Evolutionary conservation across 164 flowering plant genomes (phyloP).

Genomic region (Echeveria elegans): DNA sequence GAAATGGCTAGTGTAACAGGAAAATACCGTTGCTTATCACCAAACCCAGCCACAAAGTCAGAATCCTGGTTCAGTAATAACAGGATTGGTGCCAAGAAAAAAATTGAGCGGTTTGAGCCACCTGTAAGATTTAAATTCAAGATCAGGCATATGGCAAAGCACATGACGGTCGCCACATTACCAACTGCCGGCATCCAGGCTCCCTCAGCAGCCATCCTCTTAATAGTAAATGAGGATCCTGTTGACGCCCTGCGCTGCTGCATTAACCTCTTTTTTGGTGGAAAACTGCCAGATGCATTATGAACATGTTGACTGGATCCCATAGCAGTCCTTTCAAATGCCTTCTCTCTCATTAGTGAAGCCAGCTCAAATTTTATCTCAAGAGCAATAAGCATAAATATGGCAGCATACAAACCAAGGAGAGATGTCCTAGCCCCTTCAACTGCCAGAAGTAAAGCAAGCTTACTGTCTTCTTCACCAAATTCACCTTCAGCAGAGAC

Average conservation of each 20-base stretch:
- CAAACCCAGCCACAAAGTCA: constrained; percentile 88
- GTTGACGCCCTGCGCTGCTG: constrained; percentile 71
- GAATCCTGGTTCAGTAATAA: constrained; percentile 93
- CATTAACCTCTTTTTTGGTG: constrained; percentile 68
- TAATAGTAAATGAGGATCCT: constrained; percentile 65
- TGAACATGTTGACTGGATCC: constrained; percentile 39
- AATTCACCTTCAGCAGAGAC: constrained; percentile 30
- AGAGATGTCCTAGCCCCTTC: constrained; percentile 97
- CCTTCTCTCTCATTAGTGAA: constrained; percentile 69
- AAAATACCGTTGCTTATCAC: constrained; percentile 90
- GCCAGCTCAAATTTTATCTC: constrained; percentile 90
- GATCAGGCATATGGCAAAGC: constrained; percentile 84
- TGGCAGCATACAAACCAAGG: constrained; percentile 87
- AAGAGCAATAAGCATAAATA: constrained; percentile 89
- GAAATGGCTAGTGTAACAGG: constrained; percentile 77
- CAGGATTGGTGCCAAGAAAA: constrained; percentile 84
- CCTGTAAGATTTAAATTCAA: constrained; percentile 76
- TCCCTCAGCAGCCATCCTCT: constrained; percentile 84
- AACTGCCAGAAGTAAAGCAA: constrained; percentile 64
- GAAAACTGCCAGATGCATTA: constrained; percentile 34
- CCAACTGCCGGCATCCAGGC: constrained; percentile 99
- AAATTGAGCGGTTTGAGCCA: constrained; percentile 86
- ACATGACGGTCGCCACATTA: constrained; percentile 85
- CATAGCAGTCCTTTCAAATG: constrained; percentile 39
- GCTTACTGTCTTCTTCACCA: constrained; percentile 58